Percentiles rank a stretch among this genome's conserved stretches.
These are phyloP conservation scores for Plasmodium billcollinsi DNA, from an alignment of 169 alveolate genomes.

Conservation along the genomic window DNA sequence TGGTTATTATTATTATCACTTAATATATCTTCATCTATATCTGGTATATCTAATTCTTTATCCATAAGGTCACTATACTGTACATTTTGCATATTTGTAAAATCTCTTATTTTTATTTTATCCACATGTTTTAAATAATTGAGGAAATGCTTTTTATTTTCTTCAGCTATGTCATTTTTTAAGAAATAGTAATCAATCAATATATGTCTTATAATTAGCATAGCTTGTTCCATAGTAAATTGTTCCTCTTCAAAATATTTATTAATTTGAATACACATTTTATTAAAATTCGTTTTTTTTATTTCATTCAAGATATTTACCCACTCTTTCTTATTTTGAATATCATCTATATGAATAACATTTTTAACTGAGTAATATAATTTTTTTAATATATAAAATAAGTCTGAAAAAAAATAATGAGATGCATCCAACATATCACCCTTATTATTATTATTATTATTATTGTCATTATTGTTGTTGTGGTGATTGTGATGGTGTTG, in stretches of 20 bases:
- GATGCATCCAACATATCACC: background rate
- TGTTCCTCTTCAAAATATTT: constrained; percentile 5
- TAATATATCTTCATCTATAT: constrained; percentile 4
- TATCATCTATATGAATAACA: background rate
- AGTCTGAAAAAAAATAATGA: constrained; percentile 44
- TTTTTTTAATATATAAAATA: constrained; percentile 31
- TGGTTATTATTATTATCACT: constrained; percentile 45
- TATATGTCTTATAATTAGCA: constrained; percentile 31
- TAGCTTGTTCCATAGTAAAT: constrained; percentile 65
- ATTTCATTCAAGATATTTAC: background rate
- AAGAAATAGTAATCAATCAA: constrained; percentile 37
- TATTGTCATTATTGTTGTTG: constrained; percentile 10
- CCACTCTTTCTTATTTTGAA: constrained; percentile 34
- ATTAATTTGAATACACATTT: background rate
- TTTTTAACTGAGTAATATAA: constrained; percentile 27
- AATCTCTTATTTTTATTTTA: background rate
- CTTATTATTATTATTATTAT: background rate
- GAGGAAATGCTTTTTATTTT: constrained; percentile 29
- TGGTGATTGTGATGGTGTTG: no score
- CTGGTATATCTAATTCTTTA: background rate
- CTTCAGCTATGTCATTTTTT: constrained; percentile 14
- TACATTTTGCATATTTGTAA: background rate
- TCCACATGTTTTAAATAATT: constrained; percentile 24
- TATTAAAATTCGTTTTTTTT: constrained; percentile 34
- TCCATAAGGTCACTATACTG: background rate